Base-by-base conservation (phyloP, 208 protist genomes). In the Tritrichomonas musculus region DNA sequence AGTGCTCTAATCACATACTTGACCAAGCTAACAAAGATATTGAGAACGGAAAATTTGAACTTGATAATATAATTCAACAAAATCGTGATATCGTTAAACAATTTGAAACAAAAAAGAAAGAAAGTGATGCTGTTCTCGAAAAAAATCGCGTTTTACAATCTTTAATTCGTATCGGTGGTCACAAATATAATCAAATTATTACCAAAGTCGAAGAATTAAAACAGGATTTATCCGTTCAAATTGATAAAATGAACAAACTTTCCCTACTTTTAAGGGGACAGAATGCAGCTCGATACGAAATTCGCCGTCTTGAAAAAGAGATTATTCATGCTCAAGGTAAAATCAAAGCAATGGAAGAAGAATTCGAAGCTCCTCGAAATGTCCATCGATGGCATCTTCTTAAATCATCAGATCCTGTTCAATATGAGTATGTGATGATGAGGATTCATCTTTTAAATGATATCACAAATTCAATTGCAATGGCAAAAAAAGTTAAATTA, bases 321-420 rank as follows among this genome's bases (percentile, higher is more conserved):
- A 44, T 88, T 60, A 39, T 88, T 3, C 33, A 47, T 60, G 94
- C 95, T 75, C 92, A 94, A 65, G 93, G 93, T 13, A 95, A 95
- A 44, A 66, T 94, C 27, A 94, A 93, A 82, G 98, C 98, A 22
- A 95, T 99, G n/a, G 96, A 96, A 3, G 98, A 99, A 84, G 98
- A 99, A 95, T 95, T 99, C 0, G 95, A 98, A 94, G 98, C 97
- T 53, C 98, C 98, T 30, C 97, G 98, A 94, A 99, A 99, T 95
- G 97, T 99, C 25, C 98, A 99, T 95, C 95, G 98, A 13, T 99
- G 98, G 98, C 96, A 98, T 65, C 97, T 97, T 75, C 95, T 99
- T 22, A 97, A 99, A 92, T 98, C 93, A 4, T 60, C 77, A 44
- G 94, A 97, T 60, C 96, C 97, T 92, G 98, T 99, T 92, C 97